Base-by-base conservation (phyloP, 169 alveolate genomes). In the Cryptosporidium baileyi region DNA sequence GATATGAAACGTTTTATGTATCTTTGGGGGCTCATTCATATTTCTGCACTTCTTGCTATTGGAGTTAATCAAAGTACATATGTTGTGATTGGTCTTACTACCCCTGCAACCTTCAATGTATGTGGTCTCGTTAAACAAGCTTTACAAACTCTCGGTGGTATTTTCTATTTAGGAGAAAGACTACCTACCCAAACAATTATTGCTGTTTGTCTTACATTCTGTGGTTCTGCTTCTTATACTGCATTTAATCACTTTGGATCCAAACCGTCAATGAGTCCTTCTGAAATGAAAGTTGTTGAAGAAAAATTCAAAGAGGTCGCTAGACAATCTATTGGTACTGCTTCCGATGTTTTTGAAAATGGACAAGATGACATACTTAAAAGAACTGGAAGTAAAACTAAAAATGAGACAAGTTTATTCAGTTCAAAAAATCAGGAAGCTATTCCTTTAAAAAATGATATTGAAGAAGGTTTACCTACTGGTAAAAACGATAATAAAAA, bases 141-240 rank as follows among this genome's bases (percentile, higher is more conserved):
- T 13, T 22, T 74, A 8, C 85, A 74, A 26, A 74, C 85, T 13
- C 19, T 74, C 19, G 85, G 85, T 28, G 85, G 85, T 24, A 57
- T 74, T 13, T 51, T 74, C 45, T 74, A 74, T 22, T 22, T 74
- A 26, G 60, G 60, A 36, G 85, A 74, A 43, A 52, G 59, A 13
- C 34, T 74, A 5, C 57, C 85, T 13, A 36, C 52, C 1, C 65
- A 57, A 43, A 74, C 85, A 17, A 51, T 74, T 17, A 26, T 57
- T 22, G 65, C 85, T 22, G 85, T 74, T 54, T 74, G 85, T 54
- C 67, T 74, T 41, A 74, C 85, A 19, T 74, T 74, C 67, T 74
- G 85, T 54, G 85, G 85, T 41, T 74, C 85, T 32, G 85, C 85
- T 38, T 74, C 85, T 15, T 74, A 74, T 54, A 74, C 85, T 49